Evolutionary conservation across 768 basidiomycete species (phyloP).

Genomic region (Tricholoma matsutake): DNA sequence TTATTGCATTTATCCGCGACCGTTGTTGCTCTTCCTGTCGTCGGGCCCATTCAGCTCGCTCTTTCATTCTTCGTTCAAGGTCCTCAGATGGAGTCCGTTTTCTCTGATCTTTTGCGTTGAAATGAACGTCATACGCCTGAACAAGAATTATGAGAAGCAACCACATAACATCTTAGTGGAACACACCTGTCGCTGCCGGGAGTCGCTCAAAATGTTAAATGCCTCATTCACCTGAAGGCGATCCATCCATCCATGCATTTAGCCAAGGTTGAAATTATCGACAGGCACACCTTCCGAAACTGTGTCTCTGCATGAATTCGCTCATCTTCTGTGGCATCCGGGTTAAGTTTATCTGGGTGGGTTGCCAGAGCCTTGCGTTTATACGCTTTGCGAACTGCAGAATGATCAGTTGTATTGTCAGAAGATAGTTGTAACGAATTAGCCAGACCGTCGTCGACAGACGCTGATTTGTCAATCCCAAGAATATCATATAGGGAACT

Average conservation of each 20-base stretch:
- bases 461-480: conserved; percentile 41
- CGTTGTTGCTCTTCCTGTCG: conserved; percentile 47
- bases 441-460: conserved; percentile 48
- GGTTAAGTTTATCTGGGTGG: conserved; percentile 70
- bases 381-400: conserved; percentile 62
- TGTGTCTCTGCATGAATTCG: conserved; percentile 52
- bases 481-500: conserved; percentile 40
- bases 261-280: conserved; percentile 1
- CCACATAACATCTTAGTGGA: background rate
- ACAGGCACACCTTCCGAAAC: conserved; percentile 53
- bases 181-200: conserved; percentile 51
- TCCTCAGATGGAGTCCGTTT: conserved; percentile 33
- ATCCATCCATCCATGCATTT: conserved; percentile 10
- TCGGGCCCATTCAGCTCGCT: conserved; percentile 53
- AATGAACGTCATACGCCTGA: conserved; percentile 48
- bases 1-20: conserved; percentile 45
- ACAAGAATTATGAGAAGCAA: background rate
- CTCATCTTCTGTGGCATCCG: conserved; percentile 45
- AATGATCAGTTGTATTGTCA: background rate
- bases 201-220: conserved; percentile 56
- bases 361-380: conserved; percentile 66
- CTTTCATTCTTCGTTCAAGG: conserved; percentile 40
- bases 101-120: conserved; percentile 28
- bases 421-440: background rate
- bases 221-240: conserved; percentile 55